Evolutionary conservation across 805 yeast genomes (phyloP), one percentile per base, ranked within the genome.

Genomic region (Saccharomycopsis fodiens): DNA sequence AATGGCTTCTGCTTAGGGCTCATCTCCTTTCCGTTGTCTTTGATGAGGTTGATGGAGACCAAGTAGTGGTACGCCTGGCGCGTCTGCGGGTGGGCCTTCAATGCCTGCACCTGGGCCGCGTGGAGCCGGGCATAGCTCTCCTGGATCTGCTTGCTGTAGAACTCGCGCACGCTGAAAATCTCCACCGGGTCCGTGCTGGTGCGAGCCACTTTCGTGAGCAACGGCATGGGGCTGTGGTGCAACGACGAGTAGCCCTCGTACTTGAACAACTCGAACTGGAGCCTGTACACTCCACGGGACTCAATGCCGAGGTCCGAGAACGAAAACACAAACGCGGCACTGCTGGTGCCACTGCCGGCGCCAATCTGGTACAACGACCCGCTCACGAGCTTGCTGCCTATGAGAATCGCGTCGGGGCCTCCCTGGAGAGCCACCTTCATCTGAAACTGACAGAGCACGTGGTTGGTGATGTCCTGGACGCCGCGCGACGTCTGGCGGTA

Each of bases 301-400:
- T 25, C 38, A 13, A 43, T 37, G 17, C 31, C 40, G 13, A 23
- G 20, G 15, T 35, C 45, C 25, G 23, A 22, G 17, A 40, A 40
- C 6, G 35, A 17, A 20, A 40, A 40, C 13, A 25, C 19, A 12
- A 40, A 40, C 23, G 30, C 43, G 6, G 34, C 42, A n/a, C n/a
- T n/a, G n/a, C n/a, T n/a, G n/a, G n/a, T n/a, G 13, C 30, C 43
- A 7, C 30, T 40, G 29, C 19, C 15, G 20, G 36, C 17, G 3
- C 41, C 41, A 3, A 41, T 12, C 23, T 45, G 41, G 42, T 38
- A 36, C 29, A 45, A 41, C 12, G 45, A 7, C 12, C 44, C 44
- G 27, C 36, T 34, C 8, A 45, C 39, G 4, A 45, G 30, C 20
- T 35, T 34, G 19, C 35, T 34, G 8, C 48, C 48, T 6, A 39